Percentiles rank a stretch among this genome's conserved stretches.
Conservation (phyloP, 2,329 filamentous ascomycete genomes). For the Teratosphaeria pseudoeucalypti region DNA sequence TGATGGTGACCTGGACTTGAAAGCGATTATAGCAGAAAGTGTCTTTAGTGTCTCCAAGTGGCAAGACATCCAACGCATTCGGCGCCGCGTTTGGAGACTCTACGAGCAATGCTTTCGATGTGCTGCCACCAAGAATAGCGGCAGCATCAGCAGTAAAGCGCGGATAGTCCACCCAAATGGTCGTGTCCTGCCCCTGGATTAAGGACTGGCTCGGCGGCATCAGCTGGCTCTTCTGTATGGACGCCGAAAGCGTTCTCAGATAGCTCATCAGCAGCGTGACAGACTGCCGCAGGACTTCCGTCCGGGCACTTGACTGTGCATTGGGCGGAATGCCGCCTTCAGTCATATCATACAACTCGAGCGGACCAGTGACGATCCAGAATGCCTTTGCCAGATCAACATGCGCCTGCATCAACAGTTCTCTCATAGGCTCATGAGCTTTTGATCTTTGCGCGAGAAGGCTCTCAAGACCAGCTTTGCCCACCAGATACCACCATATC, state of each 20-base stretch:
- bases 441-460: slow-evolving; percentile 48
- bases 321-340: slow-evolving; percentile 6
- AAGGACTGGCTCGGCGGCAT: slow-evolving; percentile 55
- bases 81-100: slow-evolving; percentile 5
- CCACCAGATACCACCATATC: slow-evolving; percentile 84
- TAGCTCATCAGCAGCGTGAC: slow-evolving; percentile 11
- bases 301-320: slow-evolving; percentile 1
- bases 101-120: slow-evolving; percentile 11
- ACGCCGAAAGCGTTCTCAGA: slow-evolving; percentile 63
- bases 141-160: slow-evolving; percentile 60
- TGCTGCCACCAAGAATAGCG: slow-evolving; percentile 54
- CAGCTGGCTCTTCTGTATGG: slow-evolving; percentile 71
- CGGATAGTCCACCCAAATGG: slow-evolving; percentile 73
- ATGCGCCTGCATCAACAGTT: slow-evolving; percentile 60
- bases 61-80: slow-evolving; percentile 56
- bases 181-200: slow-evolving; percentile 69
- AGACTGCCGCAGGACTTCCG: slow-evolving; percentile 5
- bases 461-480: slow-evolving; percentile 63
- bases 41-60: slow-evolving; percentile 61
- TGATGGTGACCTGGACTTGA: slow-evolving; percentile 62
- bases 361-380: slow-evolving; percentile 54
- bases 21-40: slow-evolving; percentile 73
- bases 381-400: slow-evolving; percentile 75
- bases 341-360: slow-evolving; percentile 16
- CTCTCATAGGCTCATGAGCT: slow-evolving; percentile 35